Conservation (phyloP, 805 yeast genomes). For the Huiozyma sinensis region DNA sequence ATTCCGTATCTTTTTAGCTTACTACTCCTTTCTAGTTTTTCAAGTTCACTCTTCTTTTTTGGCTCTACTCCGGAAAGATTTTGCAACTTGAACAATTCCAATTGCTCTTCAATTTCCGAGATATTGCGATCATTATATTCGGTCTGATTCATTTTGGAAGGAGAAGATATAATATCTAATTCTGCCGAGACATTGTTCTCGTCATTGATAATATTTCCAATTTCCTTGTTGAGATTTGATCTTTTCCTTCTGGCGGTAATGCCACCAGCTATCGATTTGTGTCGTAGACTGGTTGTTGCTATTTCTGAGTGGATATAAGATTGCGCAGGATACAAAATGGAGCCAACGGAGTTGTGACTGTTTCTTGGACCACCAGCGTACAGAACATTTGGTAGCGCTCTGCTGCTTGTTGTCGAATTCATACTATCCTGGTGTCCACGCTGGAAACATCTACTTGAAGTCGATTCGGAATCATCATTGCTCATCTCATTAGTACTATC, state of each 20-base stretch:
- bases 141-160: not conserved
- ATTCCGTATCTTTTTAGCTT: not conserved
- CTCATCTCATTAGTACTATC: slow-evolving; percentile 9
- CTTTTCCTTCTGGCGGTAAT: slow-evolving; percentile 6
- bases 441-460: not conserved
- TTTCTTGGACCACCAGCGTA: slow-evolving; percentile 20
- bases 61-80: not conserved
- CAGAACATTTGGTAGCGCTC: slow-evolving; percentile 9
- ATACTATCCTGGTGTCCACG: not conserved
- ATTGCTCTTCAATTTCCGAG: slow-evolving; percentile 1
- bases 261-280: slow-evolving; percentile 2
- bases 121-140: not conserved
- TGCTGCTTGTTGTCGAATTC: not conserved
- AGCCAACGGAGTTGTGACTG: slow-evolving; percentile 18
- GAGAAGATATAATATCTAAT: not conserved
- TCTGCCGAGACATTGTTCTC: not conserved
- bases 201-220: slow-evolving; percentile 1
- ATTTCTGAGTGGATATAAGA: not conserved
- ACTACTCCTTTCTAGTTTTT: not conserved
- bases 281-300: not conserved
- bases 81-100: not conserved
- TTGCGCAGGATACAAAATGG: slow-evolving; percentile 10
- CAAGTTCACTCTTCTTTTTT: not conserved
- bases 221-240: slow-evolving; percentile 20
- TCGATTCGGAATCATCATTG: not conserved